phyloP scores from a whole-genome alignment of 1,284 basidiomycete species.

The Apiotrichum brassicae region DNA sequence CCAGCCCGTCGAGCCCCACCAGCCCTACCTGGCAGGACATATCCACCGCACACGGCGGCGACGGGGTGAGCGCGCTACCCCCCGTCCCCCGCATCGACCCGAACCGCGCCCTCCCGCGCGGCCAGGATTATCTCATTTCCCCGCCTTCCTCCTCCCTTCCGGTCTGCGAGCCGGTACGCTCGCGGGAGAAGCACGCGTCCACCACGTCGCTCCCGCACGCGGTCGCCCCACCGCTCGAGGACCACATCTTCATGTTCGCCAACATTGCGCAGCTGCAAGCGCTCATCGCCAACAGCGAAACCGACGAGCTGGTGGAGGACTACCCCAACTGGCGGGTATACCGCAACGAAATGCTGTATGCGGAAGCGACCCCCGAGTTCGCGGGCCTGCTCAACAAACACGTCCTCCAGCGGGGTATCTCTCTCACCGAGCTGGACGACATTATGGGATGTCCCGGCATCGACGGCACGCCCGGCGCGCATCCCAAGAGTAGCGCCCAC shows the following conservation, averaged over 20 bases:
- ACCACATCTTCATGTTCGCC: not conserved
- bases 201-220: not conserved
- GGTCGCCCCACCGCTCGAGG: not conserved
- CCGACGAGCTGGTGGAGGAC: constrained; percentile 1
- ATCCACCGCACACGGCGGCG: no score
- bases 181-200: not conserved
- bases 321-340: constrained; percentile 2
- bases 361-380: not conserved
- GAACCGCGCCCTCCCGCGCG: no score
- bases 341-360: not conserved
- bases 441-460: not conserved
- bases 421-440: not conserved
- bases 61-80: no score
- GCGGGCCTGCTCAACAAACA: not conserved
- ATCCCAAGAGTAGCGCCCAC: not conserved
- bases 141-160: no score
- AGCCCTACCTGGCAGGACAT: no score
- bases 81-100: no score
- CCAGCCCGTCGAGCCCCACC: no score
- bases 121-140: no score
- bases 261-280: not conserved
- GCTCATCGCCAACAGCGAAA: not conserved
- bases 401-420: not conserved
- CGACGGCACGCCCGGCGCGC: not conserved
- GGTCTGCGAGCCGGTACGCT: no score